Evolutionary conservation across 176 grass and related monocot genomes (phyloP), one percentile per base, ranked within the genome.

Genomic region (Oryza meyeriana): DNA sequence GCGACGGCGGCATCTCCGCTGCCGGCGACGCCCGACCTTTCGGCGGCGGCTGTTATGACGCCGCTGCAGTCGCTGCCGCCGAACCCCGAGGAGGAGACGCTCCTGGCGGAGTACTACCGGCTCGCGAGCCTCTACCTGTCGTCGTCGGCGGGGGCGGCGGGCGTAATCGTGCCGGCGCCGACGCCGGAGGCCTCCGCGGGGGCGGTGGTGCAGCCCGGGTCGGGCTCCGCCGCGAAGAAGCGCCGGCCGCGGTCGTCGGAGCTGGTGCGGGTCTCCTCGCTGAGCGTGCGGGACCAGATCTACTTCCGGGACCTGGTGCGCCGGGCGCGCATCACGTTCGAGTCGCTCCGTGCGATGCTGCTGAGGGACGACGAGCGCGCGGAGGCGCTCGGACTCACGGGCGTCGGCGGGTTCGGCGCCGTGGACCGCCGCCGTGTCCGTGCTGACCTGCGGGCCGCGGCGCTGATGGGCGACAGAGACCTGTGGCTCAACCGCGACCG

Each of bases 401-500:
- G 77, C 69, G 57, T 75, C 69, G 30, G 67, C 2, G 76, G 89
- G 40, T 57, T 81, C 12, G 74, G 72, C 8, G 28, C 61, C 4
- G 81, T 62, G 5, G 86, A 85, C 67, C 72, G 85, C 61, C 90
- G 77, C 40, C 90, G 86, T 16, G 61, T 89, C 47, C 90, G 95
- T n/a, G 59, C 92, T 3, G 95, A 98, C 83, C 72, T 93, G 59
- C 89, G 88, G 17, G 92, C 95, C 1, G 83, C 95, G 0, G 84
- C 90, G 1, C 75, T 98, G 41, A 98, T 98, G 95, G 90, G 18
- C 0, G 90, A 95, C 78, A 81, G 89, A 25, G 92, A 93, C 47
- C 88, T 98, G 41, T 98, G 95, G 92, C 84, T 98, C 62, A 98
- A 98, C 74, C 88, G 95, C 29, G 92, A 98, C 87, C 91, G 89